These are phyloP conservation scores for Coprinopsis cinerea DNA, from an alignment of 768 basidiomycete genomes.

Conservation along the genomic window DNA sequence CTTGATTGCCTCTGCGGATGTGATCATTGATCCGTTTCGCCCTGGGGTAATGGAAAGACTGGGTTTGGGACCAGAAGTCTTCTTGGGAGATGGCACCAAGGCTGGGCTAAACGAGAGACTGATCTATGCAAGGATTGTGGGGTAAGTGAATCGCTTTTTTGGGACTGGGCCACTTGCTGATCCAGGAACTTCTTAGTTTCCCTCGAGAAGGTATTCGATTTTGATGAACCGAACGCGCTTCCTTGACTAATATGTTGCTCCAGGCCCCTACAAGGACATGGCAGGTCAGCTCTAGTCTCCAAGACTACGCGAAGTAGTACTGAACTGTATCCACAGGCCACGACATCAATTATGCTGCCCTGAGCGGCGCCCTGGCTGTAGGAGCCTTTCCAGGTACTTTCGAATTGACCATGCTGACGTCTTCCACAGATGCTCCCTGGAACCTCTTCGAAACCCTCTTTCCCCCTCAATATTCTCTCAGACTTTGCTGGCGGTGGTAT, in stretches of 20 bases:
- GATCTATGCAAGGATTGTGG: slow-evolving; percentile 70
- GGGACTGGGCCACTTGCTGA: background rate
- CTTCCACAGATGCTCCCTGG: slow-evolving; percentile 60
- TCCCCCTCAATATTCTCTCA: slow-evolving; percentile 71
- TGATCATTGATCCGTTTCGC: slow-evolving; percentile 79
- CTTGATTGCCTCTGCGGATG: slow-evolving; percentile 63
- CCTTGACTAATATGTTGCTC: slow-evolving; percentile 10
- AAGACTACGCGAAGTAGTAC: background rate
- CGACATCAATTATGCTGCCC: slow-evolving; percentile 79
- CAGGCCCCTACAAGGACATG: slow-evolving; percentile 70
- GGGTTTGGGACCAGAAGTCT: slow-evolving; percentile 70
- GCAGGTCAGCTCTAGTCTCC: slow-evolving; percentile 44
- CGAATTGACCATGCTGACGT: background rate
- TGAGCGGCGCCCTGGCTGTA: slow-evolving; percentile 71
- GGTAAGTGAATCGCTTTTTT: slow-evolving; percentile 37
- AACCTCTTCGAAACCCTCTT: slow-evolving; percentile 51
- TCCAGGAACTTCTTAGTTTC: slow-evolving; percentile 35
- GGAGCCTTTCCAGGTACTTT: slow-evolving; percentile 7
- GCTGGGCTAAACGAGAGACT: slow-evolving; percentile 56
- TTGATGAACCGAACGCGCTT: background rate
- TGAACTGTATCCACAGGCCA: slow-evolving; percentile 45
- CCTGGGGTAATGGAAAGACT: slow-evolving; percentile 79
- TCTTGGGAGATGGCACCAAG: slow-evolving; percentile 41
- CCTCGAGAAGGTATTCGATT: slow-evolving; percentile 45
- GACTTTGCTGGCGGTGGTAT: slow-evolving; percentile 83